A percentile compares a stretch with the other conserved stretches of the same genome.
phyloP scores from a whole-genome alignment of 2,329 filamentous ascomycete genomes.

The Gyromitra esculenta region DNA sequence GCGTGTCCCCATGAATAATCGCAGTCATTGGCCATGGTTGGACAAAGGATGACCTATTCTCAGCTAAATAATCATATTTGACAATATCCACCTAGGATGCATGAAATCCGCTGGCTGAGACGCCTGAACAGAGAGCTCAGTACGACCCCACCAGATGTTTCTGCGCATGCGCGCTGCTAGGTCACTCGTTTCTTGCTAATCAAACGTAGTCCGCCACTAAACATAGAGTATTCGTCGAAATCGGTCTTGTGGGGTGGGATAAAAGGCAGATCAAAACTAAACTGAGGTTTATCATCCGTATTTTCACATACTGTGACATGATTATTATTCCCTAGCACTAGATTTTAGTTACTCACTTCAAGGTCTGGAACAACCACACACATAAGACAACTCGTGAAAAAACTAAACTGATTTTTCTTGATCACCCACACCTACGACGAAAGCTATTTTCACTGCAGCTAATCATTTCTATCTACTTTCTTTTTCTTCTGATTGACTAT shows the following conservation, averaged over 20 bases:
- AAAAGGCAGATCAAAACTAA: conserved; percentile 25
- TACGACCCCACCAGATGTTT: conserved; percentile 31
- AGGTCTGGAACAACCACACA: conserved; percentile 29
- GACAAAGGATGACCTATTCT: conserved; percentile 28
- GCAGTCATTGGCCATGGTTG: conserved; percentile 24
- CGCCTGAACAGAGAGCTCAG: conserved; percentile 25
- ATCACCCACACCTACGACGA: conserved; percentile 31
- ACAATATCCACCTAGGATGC: conserved; percentile 21
- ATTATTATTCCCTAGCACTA: conserved; percentile 12
- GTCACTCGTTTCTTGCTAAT: conserved; percentile 17
- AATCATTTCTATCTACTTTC: conserved; percentile 12
- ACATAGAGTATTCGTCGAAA: conserved; percentile 6
- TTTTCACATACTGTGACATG: neutral
- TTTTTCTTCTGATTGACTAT: conserved; percentile 22
- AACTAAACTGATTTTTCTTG: conserved; percentile 25
- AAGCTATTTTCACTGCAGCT: conserved; percentile 23
- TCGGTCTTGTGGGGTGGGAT: conserved; percentile 24
- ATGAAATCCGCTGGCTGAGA: conserved; percentile 13
- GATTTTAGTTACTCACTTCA: neutral
- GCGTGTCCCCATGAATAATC: conserved; percentile 13
- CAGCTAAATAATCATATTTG: conserved; percentile 29
- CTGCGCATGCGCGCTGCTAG: conserved; percentile 3
- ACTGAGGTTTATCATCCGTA: conserved; percentile 25
- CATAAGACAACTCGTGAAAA: conserved; percentile 1
- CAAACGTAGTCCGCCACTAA: conserved; percentile 6